A percentile compares a stretch with the other conserved stretches of the same genome.
Evolutionary conservation across 164 flowering plant genomes (phyloP).

Genomic region (Chimonanthus praecox): DNA sequence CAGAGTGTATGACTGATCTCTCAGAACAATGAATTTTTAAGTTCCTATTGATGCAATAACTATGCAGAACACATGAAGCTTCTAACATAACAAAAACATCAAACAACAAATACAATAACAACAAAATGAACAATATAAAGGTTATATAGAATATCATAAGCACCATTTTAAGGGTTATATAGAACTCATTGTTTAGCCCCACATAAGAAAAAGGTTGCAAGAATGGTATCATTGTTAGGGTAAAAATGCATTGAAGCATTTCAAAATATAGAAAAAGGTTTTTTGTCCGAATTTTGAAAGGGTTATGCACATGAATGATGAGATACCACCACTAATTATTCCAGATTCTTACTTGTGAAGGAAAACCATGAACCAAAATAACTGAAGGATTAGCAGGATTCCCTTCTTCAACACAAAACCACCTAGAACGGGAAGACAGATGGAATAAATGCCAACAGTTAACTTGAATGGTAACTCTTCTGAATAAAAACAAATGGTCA

Average conservation of each 20-base stretch:
- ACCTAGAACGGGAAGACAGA: slow-evolving; percentile 59
- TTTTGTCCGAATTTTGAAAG: no score
- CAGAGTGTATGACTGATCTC: no score
- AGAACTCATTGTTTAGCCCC: neutral
- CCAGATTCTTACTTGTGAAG: slow-evolving; percentile 74
- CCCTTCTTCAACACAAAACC: slow-evolving; percentile 95
- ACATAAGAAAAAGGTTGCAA: neutral
- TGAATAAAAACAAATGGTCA: slow-evolving; percentile 20
- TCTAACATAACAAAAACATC: no score
- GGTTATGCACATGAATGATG: neutral
- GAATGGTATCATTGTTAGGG: neutral
- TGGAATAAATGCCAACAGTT: slow-evolving; percentile 48
- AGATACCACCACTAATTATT: neutral
- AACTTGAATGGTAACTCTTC: slow-evolving; percentile 47
- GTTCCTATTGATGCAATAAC: no score
- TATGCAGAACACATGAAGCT: no score
- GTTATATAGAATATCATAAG: no score
- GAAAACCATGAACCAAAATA: slow-evolving; percentile 81
- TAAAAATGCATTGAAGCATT: neutral
- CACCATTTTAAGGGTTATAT: neutral
- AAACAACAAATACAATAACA: neutral
- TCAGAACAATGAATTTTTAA: no score
- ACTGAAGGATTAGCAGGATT: slow-evolving; percentile 50
- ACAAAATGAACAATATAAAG: no score
- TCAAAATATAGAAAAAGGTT: no score